Evolutionary conservation across 768 basidiomycete species (phyloP).

Genomic region (Lentinula sp.): DNA sequence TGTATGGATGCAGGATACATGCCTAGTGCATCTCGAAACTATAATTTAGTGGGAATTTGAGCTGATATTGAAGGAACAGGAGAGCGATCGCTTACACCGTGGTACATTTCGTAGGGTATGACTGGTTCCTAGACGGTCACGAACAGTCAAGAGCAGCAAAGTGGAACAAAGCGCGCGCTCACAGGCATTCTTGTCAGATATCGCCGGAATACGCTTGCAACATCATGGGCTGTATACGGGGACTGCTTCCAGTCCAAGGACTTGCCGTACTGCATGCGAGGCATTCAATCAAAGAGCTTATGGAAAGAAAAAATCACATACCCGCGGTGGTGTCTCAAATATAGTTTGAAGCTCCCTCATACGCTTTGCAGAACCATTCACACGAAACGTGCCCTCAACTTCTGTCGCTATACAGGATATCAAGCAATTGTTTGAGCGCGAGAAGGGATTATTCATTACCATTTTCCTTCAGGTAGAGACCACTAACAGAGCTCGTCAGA

Average conservation of each 20-base stretch:
- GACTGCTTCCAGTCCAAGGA: constrained; percentile 85
- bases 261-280: constrained; percentile 74
- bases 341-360: constrained; percentile 92
- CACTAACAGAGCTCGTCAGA: constrained; percentile 39
- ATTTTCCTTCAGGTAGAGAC: constrained; percentile 91
- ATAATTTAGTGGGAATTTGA: neutral
- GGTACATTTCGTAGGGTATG: constrained; percentile 87
- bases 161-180: constrained; percentile 25
- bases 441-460: constrained; percentile 35
- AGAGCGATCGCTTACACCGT: constrained; percentile 52
- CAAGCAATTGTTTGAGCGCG: neutral
- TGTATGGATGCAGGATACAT: constrained; percentile 13
- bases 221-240: constrained; percentile 90
- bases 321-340: constrained; percentile 86
- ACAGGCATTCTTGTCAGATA: constrained; percentile 98
- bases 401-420: constrained; percentile 59
- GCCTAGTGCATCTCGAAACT: constrained; percentile 84
- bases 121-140: constrained; percentile 71
- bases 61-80: constrained; percentile 4
- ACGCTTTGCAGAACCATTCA: constrained; percentile 90
- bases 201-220: constrained; percentile 92
- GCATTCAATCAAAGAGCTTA: neutral
- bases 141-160: constrained; percentile 7
- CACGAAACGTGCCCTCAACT: constrained; percentile 89
- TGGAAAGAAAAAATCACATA: constrained; percentile 26